Conservation (phyloP, 2,329 filamentous ascomycete genomes). For the Aotearoamyces nothofagi region DNA sequence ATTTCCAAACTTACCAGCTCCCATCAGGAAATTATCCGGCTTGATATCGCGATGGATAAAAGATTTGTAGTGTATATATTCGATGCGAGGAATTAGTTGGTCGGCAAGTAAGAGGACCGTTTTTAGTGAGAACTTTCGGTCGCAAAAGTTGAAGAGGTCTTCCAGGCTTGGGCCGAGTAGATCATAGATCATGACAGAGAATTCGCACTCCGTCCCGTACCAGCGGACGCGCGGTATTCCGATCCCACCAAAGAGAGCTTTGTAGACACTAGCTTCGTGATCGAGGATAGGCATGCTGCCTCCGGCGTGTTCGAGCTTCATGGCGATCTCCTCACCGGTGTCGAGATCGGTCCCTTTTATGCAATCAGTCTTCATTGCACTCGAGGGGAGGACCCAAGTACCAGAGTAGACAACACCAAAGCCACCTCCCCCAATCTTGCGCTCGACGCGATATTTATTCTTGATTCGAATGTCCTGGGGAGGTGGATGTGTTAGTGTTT, state of each 20-base stretch:
- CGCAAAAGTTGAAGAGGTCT: constrained; percentile 98
- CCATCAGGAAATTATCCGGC: constrained; percentile 97
- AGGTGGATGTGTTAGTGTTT: constrained; percentile 2
- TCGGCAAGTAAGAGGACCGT: constrained; percentile 83
- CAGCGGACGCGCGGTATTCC: constrained; percentile 94
- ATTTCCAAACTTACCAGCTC: constrained; percentile 92
- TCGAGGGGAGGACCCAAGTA: no score
- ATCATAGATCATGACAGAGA: constrained; percentile 96
- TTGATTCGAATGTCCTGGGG: constrained; percentile 83
- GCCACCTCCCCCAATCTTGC: constrained; percentile 89
- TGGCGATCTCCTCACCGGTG: no score
- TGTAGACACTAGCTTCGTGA: constrained; percentile 85
- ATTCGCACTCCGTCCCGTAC: constrained; percentile 96
- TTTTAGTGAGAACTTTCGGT: constrained; percentile 95
- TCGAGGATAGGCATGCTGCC: constrained; percentile 94
- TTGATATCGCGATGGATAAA: no score
- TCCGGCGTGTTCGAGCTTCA: no score
- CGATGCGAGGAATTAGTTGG: no score
- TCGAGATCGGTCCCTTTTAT: constrained; percentile 3
- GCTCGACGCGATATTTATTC: constrained; percentile 96
- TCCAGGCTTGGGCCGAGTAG: constrained; percentile 84
- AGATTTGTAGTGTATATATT: constrained; percentile 96
- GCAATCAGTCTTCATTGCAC: constrained; percentile 2
- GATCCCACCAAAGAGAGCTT: constrained; percentile 76
- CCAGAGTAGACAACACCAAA: constrained; percentile 97